Conservation (phyloP, 345 rosid species). For the Salix koriyanagi region DNA sequence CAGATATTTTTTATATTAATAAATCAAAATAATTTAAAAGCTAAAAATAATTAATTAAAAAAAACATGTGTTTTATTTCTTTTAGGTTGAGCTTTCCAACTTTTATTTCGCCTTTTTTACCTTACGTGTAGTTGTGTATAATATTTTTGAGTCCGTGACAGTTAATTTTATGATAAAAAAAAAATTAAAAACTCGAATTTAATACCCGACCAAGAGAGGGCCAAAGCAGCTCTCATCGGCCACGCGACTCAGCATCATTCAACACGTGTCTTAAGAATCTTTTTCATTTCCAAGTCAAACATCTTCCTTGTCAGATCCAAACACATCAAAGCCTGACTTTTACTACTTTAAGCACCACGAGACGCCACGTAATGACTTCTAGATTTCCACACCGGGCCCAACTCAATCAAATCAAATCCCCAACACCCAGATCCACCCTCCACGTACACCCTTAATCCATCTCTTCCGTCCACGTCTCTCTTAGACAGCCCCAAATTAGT, state of each 20-base stretch:
- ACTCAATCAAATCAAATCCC: conserved; percentile 7
- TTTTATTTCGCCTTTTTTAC: no score
- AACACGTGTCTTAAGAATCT: conserved; percentile 24
- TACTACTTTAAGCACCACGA: neutral
- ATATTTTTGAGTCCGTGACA: no score
- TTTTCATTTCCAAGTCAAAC: conserved; percentile 1
- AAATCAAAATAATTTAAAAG: no score
- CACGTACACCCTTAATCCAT: conserved; percentile 29
- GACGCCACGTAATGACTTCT: conserved; percentile 34
- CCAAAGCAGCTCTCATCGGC: neutral
- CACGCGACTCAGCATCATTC: neutral
- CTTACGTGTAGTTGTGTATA: no score
- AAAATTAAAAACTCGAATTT: neutral
- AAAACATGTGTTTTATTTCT: no score
- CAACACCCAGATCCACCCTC: conserved; percentile 13
- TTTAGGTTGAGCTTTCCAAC: no score
- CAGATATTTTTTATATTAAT: no score
- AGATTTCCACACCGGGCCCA: conserved; percentile 17
- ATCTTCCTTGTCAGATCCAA: conserved; percentile 16
- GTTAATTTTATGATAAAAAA: no score
- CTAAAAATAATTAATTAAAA: no score
- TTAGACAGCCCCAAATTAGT: conserved; percentile 1
- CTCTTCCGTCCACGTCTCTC: conserved; percentile 27
- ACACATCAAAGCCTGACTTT: neutral
- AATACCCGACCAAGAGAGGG: conserved; percentile 15